Percentiles rank a stretch among this genome's conserved stretches.
phyloP scores from a whole-genome alignment of 805 yeast species.

The Wickerhamomyces queroliae region DNA sequence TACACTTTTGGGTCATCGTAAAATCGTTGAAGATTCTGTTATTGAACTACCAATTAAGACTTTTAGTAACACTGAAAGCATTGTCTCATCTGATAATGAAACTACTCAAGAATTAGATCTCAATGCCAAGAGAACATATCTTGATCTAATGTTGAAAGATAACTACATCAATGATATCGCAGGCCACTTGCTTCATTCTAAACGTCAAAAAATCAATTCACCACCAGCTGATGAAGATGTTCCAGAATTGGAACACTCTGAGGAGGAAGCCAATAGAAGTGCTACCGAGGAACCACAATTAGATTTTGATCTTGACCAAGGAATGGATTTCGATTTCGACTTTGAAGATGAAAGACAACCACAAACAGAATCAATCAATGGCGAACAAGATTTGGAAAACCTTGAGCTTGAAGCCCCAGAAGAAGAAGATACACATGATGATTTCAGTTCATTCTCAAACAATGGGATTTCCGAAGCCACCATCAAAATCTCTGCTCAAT shows the following conservation, averaged over 20 bases:
- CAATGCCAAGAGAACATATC: conserved; percentile 13
- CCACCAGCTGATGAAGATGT: conserved; percentile 10
- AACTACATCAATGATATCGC: conserved; percentile 14
- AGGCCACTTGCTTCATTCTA: conserved; percentile 8
- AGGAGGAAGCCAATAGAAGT: conserved; percentile 8
- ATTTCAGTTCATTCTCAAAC: conserved; percentile 9
- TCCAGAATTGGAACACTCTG: conserved; percentile 18
- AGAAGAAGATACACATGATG: conserved; percentile 15
- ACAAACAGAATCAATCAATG: neutral
- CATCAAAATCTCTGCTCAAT: conserved; percentile 42
- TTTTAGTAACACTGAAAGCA: conserved; percentile 13
- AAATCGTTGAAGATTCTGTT: conserved; percentile 17
- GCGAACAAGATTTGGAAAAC: neutral
- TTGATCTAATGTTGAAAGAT: conserved; percentile 12
- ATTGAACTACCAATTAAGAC: conserved; percentile 19
- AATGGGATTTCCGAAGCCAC: conserved; percentile 43
- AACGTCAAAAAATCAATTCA: conserved; percentile 15
- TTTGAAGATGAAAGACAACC: conserved; percentile 28
- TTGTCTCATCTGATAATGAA: neutral
- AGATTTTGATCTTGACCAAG: conserved; percentile 7
- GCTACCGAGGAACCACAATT: neutral
- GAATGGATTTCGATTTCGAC: conserved; percentile 22
- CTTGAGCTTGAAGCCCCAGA: conserved; percentile 14
- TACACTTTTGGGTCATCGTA: conserved; percentile 11
- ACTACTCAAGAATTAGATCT: conserved; percentile 5